Base-by-base conservation (phyloP, 148 eudicot species). In the Polygonum aviculare region DNA sequence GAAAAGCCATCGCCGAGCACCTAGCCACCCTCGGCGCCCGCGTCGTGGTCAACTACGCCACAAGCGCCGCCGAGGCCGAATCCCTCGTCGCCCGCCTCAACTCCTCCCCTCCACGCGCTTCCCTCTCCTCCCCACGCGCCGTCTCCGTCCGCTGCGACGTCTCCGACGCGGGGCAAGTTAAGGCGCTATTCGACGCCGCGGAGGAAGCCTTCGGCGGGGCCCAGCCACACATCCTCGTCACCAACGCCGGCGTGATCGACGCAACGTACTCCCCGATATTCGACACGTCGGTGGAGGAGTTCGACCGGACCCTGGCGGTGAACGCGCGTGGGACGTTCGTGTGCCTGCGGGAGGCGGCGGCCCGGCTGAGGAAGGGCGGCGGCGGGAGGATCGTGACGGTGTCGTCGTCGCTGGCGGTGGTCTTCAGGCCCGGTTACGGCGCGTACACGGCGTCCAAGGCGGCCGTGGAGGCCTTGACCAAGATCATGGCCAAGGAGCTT, bases 21-120 rank as follows among this genome's bases (percentile, higher is more conserved):
- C 79, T 87, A n/a, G 76, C 78, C 16, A 74, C 85, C 12, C 77
- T 85, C 31, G 90, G 90, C 18, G 90, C 90, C 18, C 85, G 83
- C 14, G 69, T 87, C 26, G 84, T 87, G 6, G 77, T 87, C 78
- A 87, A 83, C 65, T 87, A 83, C 78, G 15, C 79, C 33, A 85
- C 88, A 69, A 57, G 21, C 21, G 19, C 59, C 19, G 59, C 79
- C 54, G 8, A 18, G 22, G 59, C 59, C 7, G 22, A 54, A 54
- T 18, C 59, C 59, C 59, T 54, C 19, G 59, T 21, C 7, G 59
- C 21, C 21, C 19, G n/a, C 18, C 3, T 54, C 26, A 54, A 54
- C 59, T 54, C 59, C 19, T 54, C 7, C 21, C 59, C 26, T 18
- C 21, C 59, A 5, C 21, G 5, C 22, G 7, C 59, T 54, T 54